Evolutionary conservation across 768 basidiomycete species (phyloP).

Genomic region (Russula earlei): DNA sequence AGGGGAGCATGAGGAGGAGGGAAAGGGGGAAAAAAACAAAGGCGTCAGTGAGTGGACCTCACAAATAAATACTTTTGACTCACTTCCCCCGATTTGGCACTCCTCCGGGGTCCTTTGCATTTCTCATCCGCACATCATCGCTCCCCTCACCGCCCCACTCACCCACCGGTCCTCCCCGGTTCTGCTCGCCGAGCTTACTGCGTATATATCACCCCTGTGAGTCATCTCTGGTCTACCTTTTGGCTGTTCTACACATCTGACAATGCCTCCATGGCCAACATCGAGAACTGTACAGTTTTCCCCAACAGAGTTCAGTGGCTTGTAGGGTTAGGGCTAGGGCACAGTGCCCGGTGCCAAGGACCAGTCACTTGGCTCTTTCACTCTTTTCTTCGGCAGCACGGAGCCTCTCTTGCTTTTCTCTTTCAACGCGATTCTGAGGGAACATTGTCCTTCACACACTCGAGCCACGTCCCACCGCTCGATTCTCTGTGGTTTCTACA

Average conservation of each 20-base stretch:
- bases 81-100: conserved; percentile 8
- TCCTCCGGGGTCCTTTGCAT: conserved; percentile 16
- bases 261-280: not conserved
- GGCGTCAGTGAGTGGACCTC: not conserved
- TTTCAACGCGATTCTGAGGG: not conserved
- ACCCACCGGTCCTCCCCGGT: not conserved
- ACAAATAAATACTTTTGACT: conserved; percentile 13
- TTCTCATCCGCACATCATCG: not conserved
- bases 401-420: not conserved
- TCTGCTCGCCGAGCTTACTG: not conserved
- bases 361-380: not conserved
- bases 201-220: not conserved
- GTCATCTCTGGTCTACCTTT: not conserved
- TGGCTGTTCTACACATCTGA: not conserved
- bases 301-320: conserved; percentile 10
- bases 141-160: not conserved
- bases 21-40: conserved; percentile 7
- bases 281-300: conserved; percentile 13
- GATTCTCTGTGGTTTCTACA: not conserved
- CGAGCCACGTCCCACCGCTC: not conserved
- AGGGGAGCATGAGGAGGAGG: conserved; percentile 12
- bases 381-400: conserved; percentile 8
- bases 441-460: not conserved
- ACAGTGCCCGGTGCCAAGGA: not conserved
- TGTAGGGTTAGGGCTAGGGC: conserved; percentile 14